Conservation (phyloP, 768 basidiomycete genomes). For the Agaricus sinodeliciosus region DNA sequence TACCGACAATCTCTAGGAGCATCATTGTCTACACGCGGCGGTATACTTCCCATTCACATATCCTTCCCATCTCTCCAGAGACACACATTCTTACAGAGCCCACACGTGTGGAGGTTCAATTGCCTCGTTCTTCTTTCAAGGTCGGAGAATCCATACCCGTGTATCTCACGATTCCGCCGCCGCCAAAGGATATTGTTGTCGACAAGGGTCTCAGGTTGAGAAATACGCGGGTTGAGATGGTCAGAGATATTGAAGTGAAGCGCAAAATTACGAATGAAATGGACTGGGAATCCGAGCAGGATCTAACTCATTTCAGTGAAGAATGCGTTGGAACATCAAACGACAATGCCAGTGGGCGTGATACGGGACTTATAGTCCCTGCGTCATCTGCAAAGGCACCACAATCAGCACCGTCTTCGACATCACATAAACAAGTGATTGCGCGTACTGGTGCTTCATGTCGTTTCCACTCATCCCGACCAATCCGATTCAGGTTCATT, state of each 20-base stretch:
- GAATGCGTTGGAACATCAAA: constrained; percentile 11
- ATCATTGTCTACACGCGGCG: constrained; percentile 67
- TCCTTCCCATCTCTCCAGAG: constrained; percentile 54
- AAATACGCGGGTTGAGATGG: constrained; percentile 75
- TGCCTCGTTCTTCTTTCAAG: constrained; percentile 66
- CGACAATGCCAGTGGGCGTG: neutral
- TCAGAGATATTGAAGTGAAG: constrained; percentile 56
- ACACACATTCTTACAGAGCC: constrained; percentile 54
- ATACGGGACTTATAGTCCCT: constrained; percentile 10
- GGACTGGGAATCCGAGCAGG: constrained; percentile 25
- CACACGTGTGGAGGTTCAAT: constrained; percentile 58
- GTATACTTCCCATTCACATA: constrained; percentile 59
- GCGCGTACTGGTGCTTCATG: constrained; percentile 89
- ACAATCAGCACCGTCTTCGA: constrained; percentile 29
- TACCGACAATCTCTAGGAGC: constrained; percentile 41
- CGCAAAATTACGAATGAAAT: constrained; percentile 34
- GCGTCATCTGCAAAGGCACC: constrained; percentile 35
- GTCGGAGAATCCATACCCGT: constrained; percentile 72
- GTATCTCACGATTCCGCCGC: constrained; percentile 77
- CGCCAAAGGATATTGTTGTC: constrained; percentile 57
- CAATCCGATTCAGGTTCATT: constrained; percentile 74
- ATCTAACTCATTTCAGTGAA: constrained; percentile 8
- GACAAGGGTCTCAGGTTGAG: constrained; percentile 68
- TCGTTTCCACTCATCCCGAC: constrained; percentile 73
- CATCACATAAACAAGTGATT: constrained; percentile 48